Conservation (phyloP, 2,329 filamentous ascomycete genomes). For the Atkinsonella texensis region DNA sequence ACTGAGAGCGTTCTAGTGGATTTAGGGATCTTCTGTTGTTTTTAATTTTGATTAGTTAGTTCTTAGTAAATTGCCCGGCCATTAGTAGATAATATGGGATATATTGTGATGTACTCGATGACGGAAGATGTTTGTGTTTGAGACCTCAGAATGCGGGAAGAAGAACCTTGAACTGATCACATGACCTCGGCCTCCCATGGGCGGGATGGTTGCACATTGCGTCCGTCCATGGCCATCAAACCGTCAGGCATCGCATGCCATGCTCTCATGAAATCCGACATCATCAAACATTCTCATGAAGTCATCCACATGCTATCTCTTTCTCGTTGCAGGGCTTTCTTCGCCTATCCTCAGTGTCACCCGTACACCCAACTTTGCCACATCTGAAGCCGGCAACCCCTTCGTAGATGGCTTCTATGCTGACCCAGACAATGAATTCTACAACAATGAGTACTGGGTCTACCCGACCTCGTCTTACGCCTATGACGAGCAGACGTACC, state of each 20-base stretch:
- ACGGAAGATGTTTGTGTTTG: no score
- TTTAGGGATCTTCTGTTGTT: no score
- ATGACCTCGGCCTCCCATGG: neutral
- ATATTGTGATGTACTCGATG: no score
- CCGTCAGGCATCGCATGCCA: neutral
- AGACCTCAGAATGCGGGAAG: no score
- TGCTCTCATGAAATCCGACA: neutral
- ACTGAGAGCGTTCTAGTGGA: no score
- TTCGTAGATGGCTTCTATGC: slow-evolving; percentile 38
- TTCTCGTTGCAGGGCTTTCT: neutral
- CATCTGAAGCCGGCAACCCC: slow-evolving; percentile 32
- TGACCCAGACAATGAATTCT: slow-evolving; percentile 36
- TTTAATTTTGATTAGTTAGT: no score
- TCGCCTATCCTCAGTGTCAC: neutral
- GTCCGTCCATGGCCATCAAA: neutral
- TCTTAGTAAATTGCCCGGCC: no score
- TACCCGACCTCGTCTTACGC: slow-evolving; percentile 32
- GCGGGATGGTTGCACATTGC: neutral
- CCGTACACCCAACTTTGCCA: slow-evolving; percentile 22
- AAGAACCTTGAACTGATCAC: neutral
- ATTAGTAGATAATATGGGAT: no score
- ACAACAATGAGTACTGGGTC: slow-evolving; percentile 33
- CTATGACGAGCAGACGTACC: slow-evolving; percentile 35
- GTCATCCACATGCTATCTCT: neutral
- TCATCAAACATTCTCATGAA: neutral